phyloP scores from a whole-genome alignment of 2,329 filamentous ascomycete species.

The Fusarium temperatum region DNA sequence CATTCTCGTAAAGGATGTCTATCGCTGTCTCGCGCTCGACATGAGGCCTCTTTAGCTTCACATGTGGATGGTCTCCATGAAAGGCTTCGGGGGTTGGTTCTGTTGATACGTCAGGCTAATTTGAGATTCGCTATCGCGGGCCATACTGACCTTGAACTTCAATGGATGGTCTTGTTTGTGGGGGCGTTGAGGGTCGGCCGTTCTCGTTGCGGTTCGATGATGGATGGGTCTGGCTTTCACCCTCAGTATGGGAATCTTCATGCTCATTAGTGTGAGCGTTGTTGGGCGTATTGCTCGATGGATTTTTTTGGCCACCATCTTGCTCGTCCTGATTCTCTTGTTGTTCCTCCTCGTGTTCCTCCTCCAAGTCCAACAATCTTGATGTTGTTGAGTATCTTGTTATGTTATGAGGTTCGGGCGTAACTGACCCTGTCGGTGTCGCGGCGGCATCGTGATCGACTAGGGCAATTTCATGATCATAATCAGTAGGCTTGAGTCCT shows the following conservation, averaged over 20 bases:
- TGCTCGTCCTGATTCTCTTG: background rate
- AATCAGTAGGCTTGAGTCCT: slow-evolving; percentile 67
- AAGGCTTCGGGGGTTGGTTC: slow-evolving; percentile 44
- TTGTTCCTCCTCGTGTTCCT: slow-evolving; percentile 20
- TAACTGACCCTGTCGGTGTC: slow-evolving; percentile 32
- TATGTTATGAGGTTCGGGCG: slow-evolving; percentile 32
- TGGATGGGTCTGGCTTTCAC: slow-evolving; percentile 1
- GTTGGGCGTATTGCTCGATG: slow-evolving; percentile 13
- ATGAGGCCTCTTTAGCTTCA: slow-evolving; percentile 46
- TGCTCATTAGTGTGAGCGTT: slow-evolving; percentile 5
- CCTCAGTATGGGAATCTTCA: slow-evolving; percentile 24
- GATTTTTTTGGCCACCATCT: background rate
- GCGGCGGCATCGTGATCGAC: slow-evolving; percentile 62
- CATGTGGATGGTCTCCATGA: slow-evolving; percentile 43
- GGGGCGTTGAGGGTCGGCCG: slow-evolving; percentile 24
- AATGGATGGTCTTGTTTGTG: slow-evolving; percentile 45
- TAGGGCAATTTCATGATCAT: slow-evolving; percentile 76
- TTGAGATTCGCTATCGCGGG: background rate
- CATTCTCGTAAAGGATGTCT: slow-evolving; percentile 95
- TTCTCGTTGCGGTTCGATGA: slow-evolving; percentile 8
- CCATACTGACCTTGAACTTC: slow-evolving; percentile 45
- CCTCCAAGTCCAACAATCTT: slow-evolving; percentile 35
- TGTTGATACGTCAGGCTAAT: slow-evolving; percentile 27
- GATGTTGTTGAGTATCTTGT: slow-evolving; percentile 37
- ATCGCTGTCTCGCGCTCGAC: slow-evolving; percentile 67